Evolutionary conservation across 371 early-diverging fungal genomes (phyloP).

Genomic region (Lichtheimia ramosa): DNA sequence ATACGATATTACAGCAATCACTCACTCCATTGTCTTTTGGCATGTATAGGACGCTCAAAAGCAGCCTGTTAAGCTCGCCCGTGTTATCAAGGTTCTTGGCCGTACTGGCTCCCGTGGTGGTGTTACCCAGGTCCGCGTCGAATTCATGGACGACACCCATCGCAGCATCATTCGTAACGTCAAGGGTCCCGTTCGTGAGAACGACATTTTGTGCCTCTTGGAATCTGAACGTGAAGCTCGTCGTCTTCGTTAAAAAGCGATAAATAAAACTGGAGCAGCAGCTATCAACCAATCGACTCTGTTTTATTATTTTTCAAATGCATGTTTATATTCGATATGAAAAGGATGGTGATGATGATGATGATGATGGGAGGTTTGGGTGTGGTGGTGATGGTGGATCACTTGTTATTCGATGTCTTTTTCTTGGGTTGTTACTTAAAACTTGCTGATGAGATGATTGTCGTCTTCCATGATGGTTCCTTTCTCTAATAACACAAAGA

Average conservation of each 20-base stretch:
- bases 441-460: neutral
- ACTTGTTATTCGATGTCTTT: neutral
- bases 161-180: slow-evolving; percentile 99
- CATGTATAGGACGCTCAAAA: slow-evolving; percentile 64
- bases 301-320: no score
- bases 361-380: no score
- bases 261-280: neutral
- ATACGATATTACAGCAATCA: neutral
- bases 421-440: neutral
- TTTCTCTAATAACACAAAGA: no score
- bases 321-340: no score
- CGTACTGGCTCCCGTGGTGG: slow-evolving; percentile 99
- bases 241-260: slow-evolving; percentile 90
- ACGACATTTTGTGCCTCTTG: slow-evolving; percentile 94
- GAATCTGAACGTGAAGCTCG: slow-evolving; percentile 99
- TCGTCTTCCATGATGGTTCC: neutral
- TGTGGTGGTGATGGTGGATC: no score
- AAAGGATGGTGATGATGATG: no score
- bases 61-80: slow-evolving; percentile 88
- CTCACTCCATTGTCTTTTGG: neutral
- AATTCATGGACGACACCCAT: slow-evolving; percentile 93
- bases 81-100: slow-evolving; percentile 95
- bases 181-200: slow-evolving; percentile 97
- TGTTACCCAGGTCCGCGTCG: slow-evolving; percentile 99
- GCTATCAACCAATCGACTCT: no score